phyloP scores from a whole-genome alignment of 2,329 filamentous ascomycete genomes.

The Shiraia bambusicola region DNA sequence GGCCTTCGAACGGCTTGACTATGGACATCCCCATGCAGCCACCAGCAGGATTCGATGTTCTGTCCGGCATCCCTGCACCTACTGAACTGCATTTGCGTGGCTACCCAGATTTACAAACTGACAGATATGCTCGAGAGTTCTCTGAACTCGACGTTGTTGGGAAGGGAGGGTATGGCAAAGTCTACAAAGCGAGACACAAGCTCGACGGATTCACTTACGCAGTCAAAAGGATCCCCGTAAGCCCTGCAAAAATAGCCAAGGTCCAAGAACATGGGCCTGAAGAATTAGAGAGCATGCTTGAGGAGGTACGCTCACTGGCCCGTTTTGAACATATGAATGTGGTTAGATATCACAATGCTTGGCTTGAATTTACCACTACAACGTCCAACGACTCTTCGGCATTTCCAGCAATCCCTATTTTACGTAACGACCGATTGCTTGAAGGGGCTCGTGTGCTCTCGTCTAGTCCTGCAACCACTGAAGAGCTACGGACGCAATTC shows the following conservation, averaged over 20 bases:
- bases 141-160: slow-evolving; percentile 56
- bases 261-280: slow-evolving; percentile 55
- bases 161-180: slow-evolving; percentile 65
- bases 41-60: slow-evolving; percentile 11
- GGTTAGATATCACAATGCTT: slow-evolving; percentile 66
- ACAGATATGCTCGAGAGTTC: slow-evolving; percentile 39
- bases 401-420: slow-evolving; percentile 5
- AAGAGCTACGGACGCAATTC: slow-evolving; percentile 16
- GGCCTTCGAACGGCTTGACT: slow-evolving; percentile 7
- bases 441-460: slow-evolving; percentile 19
- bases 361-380: slow-evolving; percentile 56
- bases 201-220: slow-evolving; percentile 65
- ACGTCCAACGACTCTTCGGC: slow-evolving; percentile 15
- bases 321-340: slow-evolving; percentile 65
- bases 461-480: slow-evolving; percentile 9
- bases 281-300: slow-evolving; percentile 59
- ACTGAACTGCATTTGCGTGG: slow-evolving; percentile 24
- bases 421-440: slow-evolving; percentile 27
- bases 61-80: slow-evolving; percentile 18
- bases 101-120: slow-evolving; percentile 34
- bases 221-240: slow-evolving; percentile 65
- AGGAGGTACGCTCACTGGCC: slow-evolving; percentile 64
- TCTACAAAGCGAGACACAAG: slow-evolving; percentile 62
- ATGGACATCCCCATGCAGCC: slow-evolving; percentile 13
- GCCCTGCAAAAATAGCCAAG: slow-evolving; percentile 52